Conservation (phyloP, 1,284 basidiomycete species). For the Entoloma clypeatum region DNA sequence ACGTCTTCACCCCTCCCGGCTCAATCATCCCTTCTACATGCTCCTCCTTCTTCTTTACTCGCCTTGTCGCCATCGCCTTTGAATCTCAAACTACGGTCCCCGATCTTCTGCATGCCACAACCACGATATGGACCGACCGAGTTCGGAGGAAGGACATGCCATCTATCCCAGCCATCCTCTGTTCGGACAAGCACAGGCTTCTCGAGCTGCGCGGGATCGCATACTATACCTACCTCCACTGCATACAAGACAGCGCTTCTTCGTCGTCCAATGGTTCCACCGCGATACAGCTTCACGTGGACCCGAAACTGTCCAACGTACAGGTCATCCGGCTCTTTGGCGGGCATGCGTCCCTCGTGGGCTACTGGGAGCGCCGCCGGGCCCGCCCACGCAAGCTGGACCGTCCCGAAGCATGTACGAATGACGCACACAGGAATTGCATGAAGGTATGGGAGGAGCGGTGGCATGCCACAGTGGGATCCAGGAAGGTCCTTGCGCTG, state of each 20-base stretch:
- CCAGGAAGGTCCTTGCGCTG: constrained; percentile 27
- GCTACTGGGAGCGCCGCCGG: constrained; percentile 31
- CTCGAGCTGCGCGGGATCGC: constrained; percentile 12
- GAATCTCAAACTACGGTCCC: constrained; percentile 19
- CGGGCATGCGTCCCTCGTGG: constrained; percentile 33
- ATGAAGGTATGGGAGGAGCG: constrained; percentile 26
- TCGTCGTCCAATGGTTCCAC: constrained; percentile 17
- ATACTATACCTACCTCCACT: constrained; percentile 14
- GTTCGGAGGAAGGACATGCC: constrained; percentile 27
- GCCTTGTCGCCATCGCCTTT: constrained; percentile 25
- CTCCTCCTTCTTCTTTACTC: constrained; percentile 28
- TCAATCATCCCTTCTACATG: constrained; percentile 27
- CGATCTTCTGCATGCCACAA: constrained; percentile 22
- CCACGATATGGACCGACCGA: constrained; percentile 28
- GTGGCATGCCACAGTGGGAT: constrained; percentile 29
- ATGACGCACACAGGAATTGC: constrained; percentile 25
- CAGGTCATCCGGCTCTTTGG: constrained; percentile 32
- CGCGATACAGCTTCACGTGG: constrained; percentile 29
- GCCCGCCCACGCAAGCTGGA: constrained; percentile 24
- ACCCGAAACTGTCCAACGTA: constrained; percentile 31
- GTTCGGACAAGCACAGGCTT: constrained; percentile 16
- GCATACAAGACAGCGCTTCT: constrained; percentile 9
- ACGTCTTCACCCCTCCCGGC: constrained; percentile 21
- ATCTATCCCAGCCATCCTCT: constrained; percentile 33
- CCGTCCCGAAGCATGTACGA: constrained; percentile 20